These are phyloP conservation scores for Aegilops tauschii DNA, from an alignment of 176 grass and related monocot genomes.

Conservation along the genomic window DNA sequence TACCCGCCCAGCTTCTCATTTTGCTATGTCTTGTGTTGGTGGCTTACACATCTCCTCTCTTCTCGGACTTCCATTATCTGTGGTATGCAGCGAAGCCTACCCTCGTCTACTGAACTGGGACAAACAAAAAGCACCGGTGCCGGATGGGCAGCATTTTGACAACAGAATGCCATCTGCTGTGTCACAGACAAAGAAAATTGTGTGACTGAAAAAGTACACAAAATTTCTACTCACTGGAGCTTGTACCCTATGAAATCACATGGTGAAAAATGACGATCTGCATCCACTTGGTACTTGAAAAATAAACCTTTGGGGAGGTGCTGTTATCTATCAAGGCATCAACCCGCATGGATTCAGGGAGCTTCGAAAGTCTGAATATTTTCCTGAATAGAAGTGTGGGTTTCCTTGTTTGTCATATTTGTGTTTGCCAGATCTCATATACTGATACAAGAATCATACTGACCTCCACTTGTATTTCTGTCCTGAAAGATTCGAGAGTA, in stretches of 20 bases:
- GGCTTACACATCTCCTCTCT: not conserved
- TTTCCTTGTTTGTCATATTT: conserved; percentile 26
- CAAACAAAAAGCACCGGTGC: conserved; percentile 77
- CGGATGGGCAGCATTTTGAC: conserved; percentile 98
- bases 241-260: conserved; percentile 16
- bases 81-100: conserved; percentile 69
- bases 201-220: conserved; percentile 30
- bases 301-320: conserved; percentile 41
- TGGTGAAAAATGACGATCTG: conserved; percentile 24
- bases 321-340: conserved; percentile 22
- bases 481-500: conserved; percentile 14
- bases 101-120: conserved; percentile 42
- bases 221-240: not conserved
- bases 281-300: conserved; percentile 33
- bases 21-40: not conserved
- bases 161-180: not conserved
- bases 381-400: conserved; percentile 24
- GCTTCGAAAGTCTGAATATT: conserved; percentile 13
- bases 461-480: conserved; percentile 35
- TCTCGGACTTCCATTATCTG: conserved; percentile 17
- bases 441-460: conserved; percentile 33
- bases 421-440: conserved; percentile 31
- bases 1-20: not conserved
- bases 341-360: conserved; percentile 34
- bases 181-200: conserved; percentile 18